Evolutionary conservation across 2,329 filamentous ascomycete genomes (phyloP).

Genomic region (Aspergillus arachidicola): DNA sequence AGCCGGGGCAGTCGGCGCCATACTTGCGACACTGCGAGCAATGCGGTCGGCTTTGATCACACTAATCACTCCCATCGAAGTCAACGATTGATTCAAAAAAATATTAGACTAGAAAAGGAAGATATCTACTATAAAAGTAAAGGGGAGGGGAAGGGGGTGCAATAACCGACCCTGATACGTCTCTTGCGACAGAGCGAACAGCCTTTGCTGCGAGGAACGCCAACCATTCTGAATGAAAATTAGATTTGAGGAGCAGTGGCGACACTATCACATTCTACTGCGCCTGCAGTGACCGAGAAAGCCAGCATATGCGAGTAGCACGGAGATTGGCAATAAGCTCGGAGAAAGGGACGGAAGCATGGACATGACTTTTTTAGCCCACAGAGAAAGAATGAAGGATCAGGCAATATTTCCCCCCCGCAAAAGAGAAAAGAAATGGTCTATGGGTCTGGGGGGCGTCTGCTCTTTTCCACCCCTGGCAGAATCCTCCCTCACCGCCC

Average conservation of each 20-base stretch:
- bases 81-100: neutral
- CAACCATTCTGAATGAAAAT: conserved; percentile 30
- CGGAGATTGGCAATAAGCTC: neutral
- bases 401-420: neutral
- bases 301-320: neutral
- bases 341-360: neutral
- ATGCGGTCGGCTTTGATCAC: conserved; percentile 29
- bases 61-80: conserved; percentile 16
- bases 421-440: neutral
- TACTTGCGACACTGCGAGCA: conserved; percentile 37
- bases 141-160: neutral
- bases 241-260: neutral
- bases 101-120: neutral
- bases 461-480: neutral
- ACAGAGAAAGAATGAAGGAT: neutral
- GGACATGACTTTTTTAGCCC: neutral
- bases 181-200: conserved; percentile 38
- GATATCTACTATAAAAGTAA: neutral
- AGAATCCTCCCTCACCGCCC: neutral
- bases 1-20: conserved; percentile 36
- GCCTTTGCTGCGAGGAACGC: conserved; percentile 40
- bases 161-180: conserved; percentile 30
- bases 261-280: neutral
- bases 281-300: neutral
- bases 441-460: neutral